Percentiles rank a stretch among this genome's conserved stretches.
phyloP scores from a whole-genome alignment of 2,329 filamentous ascomycete genomes.

The Hyphodiscus sp. region DNA sequence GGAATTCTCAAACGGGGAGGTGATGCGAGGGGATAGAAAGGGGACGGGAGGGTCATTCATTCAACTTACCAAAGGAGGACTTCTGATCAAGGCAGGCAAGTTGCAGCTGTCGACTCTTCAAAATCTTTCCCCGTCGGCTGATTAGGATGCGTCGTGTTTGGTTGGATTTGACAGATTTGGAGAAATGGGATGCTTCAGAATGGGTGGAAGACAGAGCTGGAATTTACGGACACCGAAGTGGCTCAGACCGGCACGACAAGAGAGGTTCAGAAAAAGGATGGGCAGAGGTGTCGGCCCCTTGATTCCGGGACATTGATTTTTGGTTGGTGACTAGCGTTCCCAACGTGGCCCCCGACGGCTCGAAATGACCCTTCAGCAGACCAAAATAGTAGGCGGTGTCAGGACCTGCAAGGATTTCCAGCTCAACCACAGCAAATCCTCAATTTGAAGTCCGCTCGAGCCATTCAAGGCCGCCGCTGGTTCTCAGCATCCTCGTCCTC shows the following conservation, averaged over 20 bases:
- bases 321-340: too few species aligned
- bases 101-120: not conserved
- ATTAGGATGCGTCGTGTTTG: not conserved
- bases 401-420: too few species aligned
- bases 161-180: not conserved
- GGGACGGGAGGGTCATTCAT: too few species aligned
- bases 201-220: not conserved
- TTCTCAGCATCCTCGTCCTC: not conserved
- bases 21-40: not conserved
- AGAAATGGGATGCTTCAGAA: not conserved
- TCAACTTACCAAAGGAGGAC: conserved; percentile 1
- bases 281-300: too few species aligned
- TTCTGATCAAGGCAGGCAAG: not conserved
- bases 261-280: too few species aligned
- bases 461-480: too few species aligned
- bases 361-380: too few species aligned
- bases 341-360: too few species aligned
- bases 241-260: not conserved
- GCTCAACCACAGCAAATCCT: not conserved
- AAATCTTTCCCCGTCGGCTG: not conserved
- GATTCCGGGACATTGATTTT: too few species aligned
- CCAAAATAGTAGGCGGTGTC: too few species aligned
- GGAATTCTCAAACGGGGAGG: not conserved
- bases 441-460: too few species aligned
- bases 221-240: not conserved